Evolutionary conservation across 305 asterid species (phyloP).

Genomic region (Rubia peregrina): DNA sequence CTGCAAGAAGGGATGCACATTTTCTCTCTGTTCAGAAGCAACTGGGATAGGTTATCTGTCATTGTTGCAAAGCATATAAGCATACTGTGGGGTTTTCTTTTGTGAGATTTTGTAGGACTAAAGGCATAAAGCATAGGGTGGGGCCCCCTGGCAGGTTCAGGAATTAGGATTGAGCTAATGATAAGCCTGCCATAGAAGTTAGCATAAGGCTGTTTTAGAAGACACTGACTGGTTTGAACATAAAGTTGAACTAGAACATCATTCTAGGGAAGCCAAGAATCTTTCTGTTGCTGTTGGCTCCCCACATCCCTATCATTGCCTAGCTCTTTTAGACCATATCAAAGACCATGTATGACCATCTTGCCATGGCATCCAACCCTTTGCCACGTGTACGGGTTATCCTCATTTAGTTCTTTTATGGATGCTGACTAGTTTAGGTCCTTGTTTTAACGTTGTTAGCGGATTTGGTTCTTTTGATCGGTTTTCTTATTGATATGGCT

Average conservation of each 20-base stretch:
- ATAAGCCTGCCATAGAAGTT: constrained; percentile 59
- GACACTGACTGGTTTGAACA: constrained; percentile 73
- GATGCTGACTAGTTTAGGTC: background rate
- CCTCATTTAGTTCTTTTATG: background rate
- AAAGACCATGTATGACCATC: constrained; percentile 24
- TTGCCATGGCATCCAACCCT: constrained; percentile 30
- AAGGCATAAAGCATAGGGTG: constrained; percentile 43
- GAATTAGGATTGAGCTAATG: constrained; percentile 63
- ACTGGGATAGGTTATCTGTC: constrained; percentile 25
- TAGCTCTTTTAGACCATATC: constrained; percentile 59
- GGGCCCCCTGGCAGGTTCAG: constrained; percentile 37
- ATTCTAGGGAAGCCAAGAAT: constrained; percentile 73
- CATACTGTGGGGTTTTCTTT: constrained; percentile 19
- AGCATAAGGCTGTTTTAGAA: constrained; percentile 68
- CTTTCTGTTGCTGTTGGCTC: constrained; percentile 35
- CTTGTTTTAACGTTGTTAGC: background rate
- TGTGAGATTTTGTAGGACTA: constrained; percentile 39
- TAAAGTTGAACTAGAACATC: constrained; percentile 38
- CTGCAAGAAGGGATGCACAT: constrained; percentile 42
- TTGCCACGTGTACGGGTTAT: constrained; percentile 6
- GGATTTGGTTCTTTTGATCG: background rate
- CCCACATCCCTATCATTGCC: constrained; percentile 41
- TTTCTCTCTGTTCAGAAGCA: constrained; percentile 18
- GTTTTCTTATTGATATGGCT: background rate
- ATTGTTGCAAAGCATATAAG: constrained; percentile 30